Base-by-base conservation (phyloP, 306 rosid species). In the Begonia loranthoides region DNA sequence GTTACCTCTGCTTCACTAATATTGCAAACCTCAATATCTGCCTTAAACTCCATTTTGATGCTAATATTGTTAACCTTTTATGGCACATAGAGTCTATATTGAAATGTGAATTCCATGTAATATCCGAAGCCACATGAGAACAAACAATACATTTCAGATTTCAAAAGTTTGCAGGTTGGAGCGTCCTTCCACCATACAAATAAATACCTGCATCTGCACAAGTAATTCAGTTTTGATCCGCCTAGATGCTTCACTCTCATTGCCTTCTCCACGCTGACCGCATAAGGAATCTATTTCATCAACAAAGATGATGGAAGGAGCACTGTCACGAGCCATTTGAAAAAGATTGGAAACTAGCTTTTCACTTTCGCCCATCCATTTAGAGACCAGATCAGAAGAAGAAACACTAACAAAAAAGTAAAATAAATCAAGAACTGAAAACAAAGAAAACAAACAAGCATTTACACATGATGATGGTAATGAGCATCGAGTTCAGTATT, bases 291-390 rank as follows among this genome's bases (percentile, higher is more conserved):
- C 97, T 70, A 88, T 88, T 79, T 88, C 97, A 76, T 88, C 97
- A 45, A 88, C 15, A 48, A 88, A 88, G 62, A 84, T 88, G 67
- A 88, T 88, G 43, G 97, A 81, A 40, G 97, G 97, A 49, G 82
- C 97, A 75, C 93, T 84, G 41, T 88, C 97, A 14, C 97, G 93
- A 34, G 97, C 97, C 97, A 88, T 88, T 73, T 88, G 66, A 46
- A 88, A 88, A 64, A 88, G 95, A 57, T 77, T 88, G 47, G 97
- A 81, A 61, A 88, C 97, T 62, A 88, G 72, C 76, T 88, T 88
- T 77, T 88, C 97, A 79, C 95, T 88, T 78, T 88, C 95, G 60
- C 95, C 97, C 97, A 88, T 84, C 97, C 97, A 88, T 69, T 88
- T 88, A n/a, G 97, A 88, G 41, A 88, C 95, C 60, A 88, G 70